phyloP scores from a whole-genome alignment of 768 basidiomycete genomes.

The Leccinum imitatum region DNA sequence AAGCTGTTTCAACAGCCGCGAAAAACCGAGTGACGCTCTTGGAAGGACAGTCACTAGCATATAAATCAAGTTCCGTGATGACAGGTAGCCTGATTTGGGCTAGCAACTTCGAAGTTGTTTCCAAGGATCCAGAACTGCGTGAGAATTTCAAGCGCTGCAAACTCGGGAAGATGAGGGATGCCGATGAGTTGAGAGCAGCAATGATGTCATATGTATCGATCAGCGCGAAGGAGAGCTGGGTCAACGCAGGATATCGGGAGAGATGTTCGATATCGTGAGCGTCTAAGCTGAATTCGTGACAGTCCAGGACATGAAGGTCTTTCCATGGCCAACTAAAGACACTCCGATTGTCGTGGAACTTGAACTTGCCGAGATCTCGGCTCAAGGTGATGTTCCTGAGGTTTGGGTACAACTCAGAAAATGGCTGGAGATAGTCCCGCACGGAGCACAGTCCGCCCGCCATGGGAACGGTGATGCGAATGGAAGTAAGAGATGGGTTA shows the following conservation, averaged over 20 bases:
- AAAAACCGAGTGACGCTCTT: neutral
- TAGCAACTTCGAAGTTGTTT: neutral
- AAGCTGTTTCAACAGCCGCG: neutral
- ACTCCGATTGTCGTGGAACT: neutral
- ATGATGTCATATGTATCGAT: neutral
- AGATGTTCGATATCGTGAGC: neutral
- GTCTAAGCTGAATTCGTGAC: neutral
- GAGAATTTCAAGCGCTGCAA: neutral
- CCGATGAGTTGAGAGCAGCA: neutral
- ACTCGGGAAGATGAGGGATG: neutral
- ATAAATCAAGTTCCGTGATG: neutral
- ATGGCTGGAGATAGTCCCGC: neutral
- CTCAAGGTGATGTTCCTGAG: neutral
- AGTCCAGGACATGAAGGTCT: neutral
- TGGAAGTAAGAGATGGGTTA: neutral
- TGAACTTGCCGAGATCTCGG: neutral
- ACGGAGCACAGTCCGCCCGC: neutral
- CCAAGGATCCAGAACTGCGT: neutral
- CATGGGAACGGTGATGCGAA: neutral
- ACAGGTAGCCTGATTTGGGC: neutral
- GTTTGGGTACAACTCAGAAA: neutral
- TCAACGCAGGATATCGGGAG: neutral
- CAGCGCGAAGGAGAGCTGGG: neutral
- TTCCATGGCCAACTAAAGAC: neutral
- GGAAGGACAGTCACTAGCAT: neutral